Conservation (phyloP, 805 yeast genomes). For the Pichia gijzeniarum region DNA sequence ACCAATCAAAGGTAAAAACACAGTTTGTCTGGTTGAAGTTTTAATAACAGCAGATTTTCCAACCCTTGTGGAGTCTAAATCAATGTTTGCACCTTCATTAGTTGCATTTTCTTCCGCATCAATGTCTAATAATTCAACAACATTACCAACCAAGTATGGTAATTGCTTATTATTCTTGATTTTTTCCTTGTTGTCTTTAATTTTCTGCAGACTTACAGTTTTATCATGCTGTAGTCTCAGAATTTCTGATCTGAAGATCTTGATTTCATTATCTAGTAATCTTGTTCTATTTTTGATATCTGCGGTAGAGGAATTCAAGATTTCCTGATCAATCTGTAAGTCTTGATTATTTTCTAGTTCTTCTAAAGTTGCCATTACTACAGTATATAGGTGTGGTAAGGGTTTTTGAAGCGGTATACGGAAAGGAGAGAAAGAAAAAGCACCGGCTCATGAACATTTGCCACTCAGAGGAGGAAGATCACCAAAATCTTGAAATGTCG, state of each 20-base stretch:
- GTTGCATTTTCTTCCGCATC: conserved; percentile 75
- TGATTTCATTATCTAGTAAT: conserved; percentile 88
- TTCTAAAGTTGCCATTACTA: conserved; percentile 72
- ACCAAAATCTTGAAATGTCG: too few species aligned
- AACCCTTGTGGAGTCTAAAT: conserved; percentile 79
- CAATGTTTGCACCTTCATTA: conserved; percentile 93
- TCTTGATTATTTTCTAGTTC: conserved; percentile 58
- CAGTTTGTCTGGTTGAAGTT: conserved; percentile 96
- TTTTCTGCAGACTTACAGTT: conserved; percentile 85
- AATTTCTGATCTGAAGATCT: conserved; percentile 86
- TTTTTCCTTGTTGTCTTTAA: conserved; percentile 93
- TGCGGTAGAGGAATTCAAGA: conserved; percentile 66
- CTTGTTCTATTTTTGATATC: conserved; percentile 84
- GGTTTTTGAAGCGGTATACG: too few species aligned
- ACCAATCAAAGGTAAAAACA: conserved; percentile 92
- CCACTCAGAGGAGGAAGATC: too few species aligned
- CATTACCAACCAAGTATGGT: conserved; percentile 94
- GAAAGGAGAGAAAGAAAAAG: neutral
- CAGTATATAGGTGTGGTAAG: neutral
- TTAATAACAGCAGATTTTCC: conserved; percentile 98
- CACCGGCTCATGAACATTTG: neutral
- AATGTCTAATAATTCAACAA: conserved; percentile 88
- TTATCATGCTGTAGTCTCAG: conserved; percentile 90
- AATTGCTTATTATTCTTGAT: conserved; percentile 91
- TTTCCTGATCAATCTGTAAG: conserved; percentile 73